Base-by-base conservation (phyloP, 2,329 filamentous ascomycete species). In the Exophiala xenobiotica region DNA sequence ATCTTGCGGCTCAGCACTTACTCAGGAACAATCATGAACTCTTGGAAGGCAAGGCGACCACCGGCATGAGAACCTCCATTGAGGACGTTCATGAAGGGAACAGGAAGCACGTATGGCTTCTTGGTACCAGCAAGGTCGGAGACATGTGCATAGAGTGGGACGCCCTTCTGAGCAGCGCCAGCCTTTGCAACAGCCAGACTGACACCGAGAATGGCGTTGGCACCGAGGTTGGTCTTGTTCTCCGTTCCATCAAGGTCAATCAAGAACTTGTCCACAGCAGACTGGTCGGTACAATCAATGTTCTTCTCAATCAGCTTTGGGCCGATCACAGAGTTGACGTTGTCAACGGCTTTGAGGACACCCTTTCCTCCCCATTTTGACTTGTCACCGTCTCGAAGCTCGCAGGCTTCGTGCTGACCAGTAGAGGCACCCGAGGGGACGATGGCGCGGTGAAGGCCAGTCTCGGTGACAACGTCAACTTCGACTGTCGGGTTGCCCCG, bases 401-500 rank as follows among this genome's bases (percentile, higher is more conserved):
- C 89, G 72, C 86, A 86, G 70, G 89, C 90, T 78, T 95, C 89
- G 75, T 95, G 88, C 75, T 91, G 86, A 67, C 89, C 90, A 67
- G 91, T 96, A 66, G 92, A 96, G 68, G 92, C 92, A 74, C 92
- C 92, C 63, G 91, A 96, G 67, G 92, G 92, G 60, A 97, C 92
- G 72, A 96, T 96, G 72, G 92, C 91, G 70, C 92, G 90, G 85
- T 96, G 91, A 60, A 97, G 86, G 70, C 92, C 92, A 67, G 88
- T 95, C 79, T 95, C 90, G 66, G 91, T 96, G 77, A 95, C 87
- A 66, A 96, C 84, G 73, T 96, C 92, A 68, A 97, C 92, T 82
- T 97, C 92, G 70, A 96, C 92, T 71, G 93, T 99, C 69, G 93
- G 93, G 86, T 99, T 99, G 73, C 83, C 83, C 64, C 93, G 92